These are phyloP conservation scores for Claviceps digitariae DNA, from an alignment of 2,329 filamentous ascomycete species.

Conservation along the genomic window DNA sequence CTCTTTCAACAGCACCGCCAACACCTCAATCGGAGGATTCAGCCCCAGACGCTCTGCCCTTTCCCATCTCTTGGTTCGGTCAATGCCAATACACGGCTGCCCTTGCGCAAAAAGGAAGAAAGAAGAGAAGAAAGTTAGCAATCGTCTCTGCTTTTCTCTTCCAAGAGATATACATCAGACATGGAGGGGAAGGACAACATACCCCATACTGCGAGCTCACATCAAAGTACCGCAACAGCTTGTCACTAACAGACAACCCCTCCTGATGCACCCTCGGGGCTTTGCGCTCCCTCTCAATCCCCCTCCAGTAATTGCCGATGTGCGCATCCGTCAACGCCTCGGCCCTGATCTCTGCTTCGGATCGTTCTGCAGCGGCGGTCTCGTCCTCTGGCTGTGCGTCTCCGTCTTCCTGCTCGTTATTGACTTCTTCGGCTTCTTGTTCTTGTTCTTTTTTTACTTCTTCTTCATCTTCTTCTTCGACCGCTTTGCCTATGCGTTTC, in stretches of 20 bases:
- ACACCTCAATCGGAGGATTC: constrained; percentile 78
- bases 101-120: neutral
- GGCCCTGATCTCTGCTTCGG: constrained; percentile 42
- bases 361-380: constrained; percentile 26
- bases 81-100: constrained; percentile 82
- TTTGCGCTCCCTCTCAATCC: constrained; percentile 53
- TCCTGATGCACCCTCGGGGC: constrained; percentile 67
- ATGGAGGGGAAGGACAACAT: constrained; percentile 28
- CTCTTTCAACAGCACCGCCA: constrained; percentile 69
- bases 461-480: constrained; percentile 11
- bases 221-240: constrained; percentile 83
- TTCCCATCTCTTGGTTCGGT: constrained; percentile 73
- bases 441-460: no score
- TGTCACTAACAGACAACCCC: constrained; percentile 60
- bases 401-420: constrained; percentile 12
- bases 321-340: constrained; percentile 52
- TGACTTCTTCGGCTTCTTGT: constrained; percentile 13
- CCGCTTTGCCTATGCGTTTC: constrained; percentile 7
- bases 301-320: constrained; percentile 65
- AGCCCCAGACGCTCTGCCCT: constrained; percentile 71
- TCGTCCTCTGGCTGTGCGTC: constrained; percentile 12
- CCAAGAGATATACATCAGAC: neutral
- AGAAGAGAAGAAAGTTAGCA: neutral
- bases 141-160: constrained; percentile 8
- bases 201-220: constrained; percentile 85